Base-by-base conservation (phyloP, 2,329 filamentous ascomycete genomes). In the Paecilomyces dactylethromorphus region DNA sequence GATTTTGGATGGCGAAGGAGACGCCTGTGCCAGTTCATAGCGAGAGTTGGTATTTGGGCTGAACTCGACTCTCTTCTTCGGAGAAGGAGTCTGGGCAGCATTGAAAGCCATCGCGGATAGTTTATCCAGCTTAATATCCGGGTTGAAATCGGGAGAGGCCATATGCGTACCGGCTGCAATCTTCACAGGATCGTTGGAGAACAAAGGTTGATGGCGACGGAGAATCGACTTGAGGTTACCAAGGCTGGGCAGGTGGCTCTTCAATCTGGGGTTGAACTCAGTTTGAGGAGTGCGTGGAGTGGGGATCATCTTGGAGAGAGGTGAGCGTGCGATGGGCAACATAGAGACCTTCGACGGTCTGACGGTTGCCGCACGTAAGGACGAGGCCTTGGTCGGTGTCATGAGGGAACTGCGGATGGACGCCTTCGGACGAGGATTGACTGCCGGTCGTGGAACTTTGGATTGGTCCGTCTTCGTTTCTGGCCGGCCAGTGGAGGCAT, bases 21-120 rank as follows among this genome's bases (percentile, higher is more conserved):
- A 78, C 3, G 68, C 64, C 15, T 74, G 62, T 35, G 69, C 62
- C n/a, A 71, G 64, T 13, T 71, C 70, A 58, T 76, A 67, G 31
- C 69, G 70, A 56, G 74, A 71, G 62, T 90, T 83, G 35, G 87
- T 87, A 61, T 85, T 86, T 0, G 87, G 87, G 0, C 89, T 91
- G 68, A 96, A 96, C 55, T 89, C 87, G 35, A 96, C 90, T 58
- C 84, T 87, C 77, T 95, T 96, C 72, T 86, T 89, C 24, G 86
- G 82, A 32, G 87, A 86, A 7, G 88, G 89, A 1, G 88, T 91
- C 4, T 85, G 86, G 5, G 80, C 67, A 4, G 66, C 60, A 24
- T 66, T 62, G 3, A 65, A 68, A 32, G 68, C 65, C 11, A 59
- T 56, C 26, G 68, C 65, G 21, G 66, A 67, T 12, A 73, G 63